Evolutionary conservation across 148 eudicot genomes (phyloP).

Genomic region (Chenopodium berlandieri): DNA sequence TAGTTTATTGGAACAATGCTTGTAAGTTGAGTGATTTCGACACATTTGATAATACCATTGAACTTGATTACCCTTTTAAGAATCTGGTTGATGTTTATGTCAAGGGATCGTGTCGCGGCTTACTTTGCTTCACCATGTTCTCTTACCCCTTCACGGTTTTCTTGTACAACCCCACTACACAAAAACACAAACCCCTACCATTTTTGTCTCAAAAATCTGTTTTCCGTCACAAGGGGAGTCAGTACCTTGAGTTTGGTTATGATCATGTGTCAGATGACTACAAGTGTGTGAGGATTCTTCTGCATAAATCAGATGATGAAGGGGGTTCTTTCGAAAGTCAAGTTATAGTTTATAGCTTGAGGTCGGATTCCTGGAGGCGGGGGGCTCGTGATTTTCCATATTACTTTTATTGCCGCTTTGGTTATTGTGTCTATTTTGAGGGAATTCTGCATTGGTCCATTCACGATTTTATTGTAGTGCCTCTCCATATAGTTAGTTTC

Average conservation of each 20-base stretch:
- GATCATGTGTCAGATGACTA: constrained; percentile 12
- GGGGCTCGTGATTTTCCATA: constrained; percentile 1
- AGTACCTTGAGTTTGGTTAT: constrained; percentile 6
- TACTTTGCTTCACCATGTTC: no score
- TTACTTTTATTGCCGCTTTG: not conserved
- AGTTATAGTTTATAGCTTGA: constrained; percentile 26
- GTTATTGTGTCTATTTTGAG: not conserved
- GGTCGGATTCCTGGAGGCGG: not conserved
- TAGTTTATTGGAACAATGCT: no score
- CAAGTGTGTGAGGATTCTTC: constrained; percentile 19
- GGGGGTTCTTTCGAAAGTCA: not conserved
- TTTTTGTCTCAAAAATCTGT: no score
- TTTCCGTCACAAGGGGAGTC: not conserved
- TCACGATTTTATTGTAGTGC: not conserved
- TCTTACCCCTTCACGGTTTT: no score
- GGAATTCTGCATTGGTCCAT: constrained; percentile 15
- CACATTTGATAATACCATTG: no score
- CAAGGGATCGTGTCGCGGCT: no score
- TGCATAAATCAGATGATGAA: not conserved
- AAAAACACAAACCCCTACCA: no score
- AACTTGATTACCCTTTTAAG: no score
- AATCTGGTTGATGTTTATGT: no score
- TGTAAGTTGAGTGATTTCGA: no score
- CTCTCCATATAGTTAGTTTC: not conserved
- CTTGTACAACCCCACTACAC: no score